These are phyloP conservation scores for Spraguea lophii DNA, from an alignment of 371 early-diverging fungal species.

Conservation along the genomic window DNA sequence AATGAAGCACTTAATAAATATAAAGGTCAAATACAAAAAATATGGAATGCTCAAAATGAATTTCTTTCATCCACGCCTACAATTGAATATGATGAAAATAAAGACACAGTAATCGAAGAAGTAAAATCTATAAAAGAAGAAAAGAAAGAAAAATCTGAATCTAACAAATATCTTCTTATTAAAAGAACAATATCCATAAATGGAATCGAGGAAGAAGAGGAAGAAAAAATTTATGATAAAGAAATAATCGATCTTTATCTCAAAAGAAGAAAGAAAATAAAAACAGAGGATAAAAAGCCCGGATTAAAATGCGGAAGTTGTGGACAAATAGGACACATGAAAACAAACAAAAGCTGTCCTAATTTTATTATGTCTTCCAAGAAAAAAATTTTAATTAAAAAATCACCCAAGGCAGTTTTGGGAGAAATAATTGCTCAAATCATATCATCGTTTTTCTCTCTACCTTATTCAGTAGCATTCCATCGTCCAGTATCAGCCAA, in stretches of 20 bases:
- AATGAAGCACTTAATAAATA: conserved; percentile 23
- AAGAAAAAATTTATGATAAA: conserved; percentile 35
- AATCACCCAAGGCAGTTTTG: conserved; percentile 27
- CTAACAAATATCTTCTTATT: conserved; percentile 22
- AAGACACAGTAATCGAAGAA: neutral
- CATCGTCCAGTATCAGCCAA: conserved; percentile 46
- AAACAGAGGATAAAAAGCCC: conserved; percentile 37
- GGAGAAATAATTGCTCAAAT: conserved; percentile 27
- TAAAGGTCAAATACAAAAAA: conserved; percentile 27
- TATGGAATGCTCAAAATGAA: conserved; percentile 28
- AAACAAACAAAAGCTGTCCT: conserved; percentile 46
- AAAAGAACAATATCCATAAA: conserved; percentile 28
- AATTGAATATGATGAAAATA: conserved; percentile 1
- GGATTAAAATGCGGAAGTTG: conserved; percentile 44
- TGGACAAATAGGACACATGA: conserved; percentile 47
- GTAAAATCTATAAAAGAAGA: neutral
- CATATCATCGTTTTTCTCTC: conserved; percentile 19
- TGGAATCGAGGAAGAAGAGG: conserved; percentile 14
- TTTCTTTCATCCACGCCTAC: conserved; percentile 5
- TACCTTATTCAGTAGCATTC: conserved; percentile 43
- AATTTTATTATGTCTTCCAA: conserved; percentile 36
- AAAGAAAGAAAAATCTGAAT: neutral
- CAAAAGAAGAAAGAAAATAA: conserved; percentile 37
- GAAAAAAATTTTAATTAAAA: conserved; percentile 25
- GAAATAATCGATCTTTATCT: conserved; percentile 43